These are phyloP conservation scores for Huiozyma sinensis DNA, from an alignment of 805 yeast species.

Conservation along the genomic window DNA sequence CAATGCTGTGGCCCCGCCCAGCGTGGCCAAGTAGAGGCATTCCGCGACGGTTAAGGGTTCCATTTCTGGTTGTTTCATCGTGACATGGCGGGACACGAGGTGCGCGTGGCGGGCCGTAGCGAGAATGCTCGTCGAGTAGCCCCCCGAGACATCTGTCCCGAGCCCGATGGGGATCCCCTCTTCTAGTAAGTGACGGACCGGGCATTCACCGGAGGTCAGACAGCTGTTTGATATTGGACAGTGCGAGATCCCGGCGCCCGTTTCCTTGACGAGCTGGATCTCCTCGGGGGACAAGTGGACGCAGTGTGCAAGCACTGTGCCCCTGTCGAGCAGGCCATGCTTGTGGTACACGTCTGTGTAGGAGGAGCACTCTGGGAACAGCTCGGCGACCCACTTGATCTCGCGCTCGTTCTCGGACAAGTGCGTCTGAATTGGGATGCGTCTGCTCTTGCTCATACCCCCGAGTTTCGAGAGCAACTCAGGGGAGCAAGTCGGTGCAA, in stretches of 20 bases:
- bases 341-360: constrained; percentile 73
- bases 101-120: constrained; percentile 60
- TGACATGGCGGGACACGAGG: constrained; percentile 58
- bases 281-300: constrained; percentile 65
- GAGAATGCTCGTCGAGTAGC: constrained; percentile 55
- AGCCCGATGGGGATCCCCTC: constrained; percentile 65
- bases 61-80: constrained; percentile 37
- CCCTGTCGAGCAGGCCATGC: constrained; percentile 45
- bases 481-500: constrained; percentile 78
- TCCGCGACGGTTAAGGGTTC: constrained; percentile 52
- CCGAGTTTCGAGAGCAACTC: constrained; percentile 57
- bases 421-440: constrained; percentile 79
- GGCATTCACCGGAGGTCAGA: constrained; percentile 83
- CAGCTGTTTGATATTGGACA: constrained; percentile 90
- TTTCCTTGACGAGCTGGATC: constrained; percentile 40
- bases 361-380: constrained; percentile 59
- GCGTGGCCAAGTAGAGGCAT: constrained; percentile 70
- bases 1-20: constrained; percentile 80
- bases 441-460: constrained; percentile 32
- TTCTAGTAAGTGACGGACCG: constrained; percentile 57
- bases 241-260: constrained; percentile 69
- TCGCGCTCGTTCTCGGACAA: constrained; percentile 74
- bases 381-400: constrained; percentile 55
- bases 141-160: constrained; percentile 76
- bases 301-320: constrained; percentile 84